Percentiles rank a stretch among this genome's conserved stretches.
Evolutionary conservation across 1,139 yeast genomes (phyloP).

Genomic region (Kodamaea derodonti): DNA sequence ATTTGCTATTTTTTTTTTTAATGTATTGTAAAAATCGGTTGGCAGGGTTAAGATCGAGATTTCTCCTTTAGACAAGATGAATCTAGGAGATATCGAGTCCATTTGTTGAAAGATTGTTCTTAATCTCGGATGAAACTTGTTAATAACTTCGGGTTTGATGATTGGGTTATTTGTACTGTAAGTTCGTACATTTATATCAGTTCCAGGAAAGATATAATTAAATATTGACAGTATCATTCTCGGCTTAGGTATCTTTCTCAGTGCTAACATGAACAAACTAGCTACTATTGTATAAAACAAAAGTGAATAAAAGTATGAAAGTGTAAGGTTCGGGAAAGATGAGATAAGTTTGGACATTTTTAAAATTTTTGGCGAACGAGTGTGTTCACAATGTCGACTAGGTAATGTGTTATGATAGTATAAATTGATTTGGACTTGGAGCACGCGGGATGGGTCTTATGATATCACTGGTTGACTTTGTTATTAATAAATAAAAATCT

Average conservation of each 20-base stretch:
- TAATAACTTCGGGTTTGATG: slow-evolving; percentile 15
- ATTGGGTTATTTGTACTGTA: slow-evolving; percentile 30
- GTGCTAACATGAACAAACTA: slow-evolving; percentile 4
- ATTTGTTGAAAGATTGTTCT: slow-evolving; percentile 51
- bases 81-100: slow-evolving; percentile 68
- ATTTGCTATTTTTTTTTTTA: slow-evolving; percentile 51
- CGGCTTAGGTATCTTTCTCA: slow-evolving; percentile 1
- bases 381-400: no score
- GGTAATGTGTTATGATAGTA: no score
- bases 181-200: slow-evolving; percentile 10
- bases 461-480: no score
- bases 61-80: slow-evolving; percentile 55
- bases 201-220: slow-evolving; percentile 11
- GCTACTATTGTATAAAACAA: slow-evolving; percentile 2
- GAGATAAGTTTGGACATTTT: no score
- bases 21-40: slow-evolving; percentile 57
- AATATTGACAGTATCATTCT: slow-evolving; percentile 16
- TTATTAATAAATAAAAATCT: no score
- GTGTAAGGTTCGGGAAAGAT: no score
- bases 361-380: no score
- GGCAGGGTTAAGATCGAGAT: slow-evolving; percentile 68
- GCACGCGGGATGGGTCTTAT: no score
- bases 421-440: no score
- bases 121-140: slow-evolving; percentile 46
- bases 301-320: slow-evolving; percentile 2